Evolutionary conservation across 164 flowering plant species (phyloP).

Genomic region (Nymphaea colorata): DNA sequence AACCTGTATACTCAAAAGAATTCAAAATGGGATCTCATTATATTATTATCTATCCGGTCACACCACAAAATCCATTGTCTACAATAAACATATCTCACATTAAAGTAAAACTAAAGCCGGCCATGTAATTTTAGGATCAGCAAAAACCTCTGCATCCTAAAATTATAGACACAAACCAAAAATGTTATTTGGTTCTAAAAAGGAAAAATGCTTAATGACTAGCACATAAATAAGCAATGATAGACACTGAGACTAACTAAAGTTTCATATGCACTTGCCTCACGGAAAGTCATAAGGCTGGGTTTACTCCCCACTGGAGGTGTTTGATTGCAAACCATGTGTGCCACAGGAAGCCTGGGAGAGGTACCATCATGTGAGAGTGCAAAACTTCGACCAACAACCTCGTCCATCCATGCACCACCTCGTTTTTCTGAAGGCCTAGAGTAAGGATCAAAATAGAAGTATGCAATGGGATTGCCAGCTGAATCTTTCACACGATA

Average conservation of each 20-base stretch:
- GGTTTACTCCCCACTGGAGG: slow-evolving; percentile 93
- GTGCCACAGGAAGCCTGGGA: slow-evolving; percentile 82
- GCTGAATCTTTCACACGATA: slow-evolving; percentile 70
- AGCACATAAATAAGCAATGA: not conserved
- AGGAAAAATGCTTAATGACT: not conserved
- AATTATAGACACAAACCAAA: no score
- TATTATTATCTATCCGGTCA: no score
- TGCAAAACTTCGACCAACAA: slow-evolving; percentile 72
- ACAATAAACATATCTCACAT: no score
- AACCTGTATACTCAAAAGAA: slow-evolving; percentile 40
- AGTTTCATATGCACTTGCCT: slow-evolving; percentile 31
- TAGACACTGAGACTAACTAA: not conserved
- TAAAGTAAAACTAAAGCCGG: no score
- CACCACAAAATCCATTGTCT: no score
- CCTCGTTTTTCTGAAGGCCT: slow-evolving; percentile 94
- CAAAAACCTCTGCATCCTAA: no score
- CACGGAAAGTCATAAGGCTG: slow-evolving; percentile 95
- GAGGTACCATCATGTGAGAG: slow-evolving; percentile 61
- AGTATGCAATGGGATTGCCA: slow-evolving; percentile 81
- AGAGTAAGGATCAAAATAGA: slow-evolving; percentile 94
- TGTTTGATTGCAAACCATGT: slow-evolving; percentile 96
- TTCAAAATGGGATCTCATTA: not conserved
- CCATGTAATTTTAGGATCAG: no score
- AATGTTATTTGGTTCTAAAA: no score
- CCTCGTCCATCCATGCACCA: slow-evolving; percentile 99